A percentile compares a stretch with the other conserved stretches of the same genome.
Conservation (phyloP, 164 flowering plant genomes). For the Aristolochia fimbriata region DNA sequence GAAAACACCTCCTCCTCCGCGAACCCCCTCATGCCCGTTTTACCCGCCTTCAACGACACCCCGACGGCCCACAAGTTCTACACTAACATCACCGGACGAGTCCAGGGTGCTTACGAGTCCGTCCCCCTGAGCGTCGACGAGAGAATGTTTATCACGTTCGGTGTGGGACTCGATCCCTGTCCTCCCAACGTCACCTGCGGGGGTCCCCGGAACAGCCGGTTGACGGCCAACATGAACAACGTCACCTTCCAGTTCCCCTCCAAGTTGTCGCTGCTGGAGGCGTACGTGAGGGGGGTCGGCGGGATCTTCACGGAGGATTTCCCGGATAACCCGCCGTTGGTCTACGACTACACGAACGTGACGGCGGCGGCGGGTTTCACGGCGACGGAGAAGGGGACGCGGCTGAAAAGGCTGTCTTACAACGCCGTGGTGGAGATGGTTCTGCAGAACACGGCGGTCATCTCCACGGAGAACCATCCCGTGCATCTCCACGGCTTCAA, state of each 20-base stretch:
- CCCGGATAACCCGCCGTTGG: conserved; percentile 38
- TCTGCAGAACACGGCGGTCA: conserved; percentile 58
- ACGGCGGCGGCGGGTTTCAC: conserved; percentile 9
- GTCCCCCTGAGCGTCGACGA: conserved; percentile 40
- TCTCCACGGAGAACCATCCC: conserved; percentile 54
- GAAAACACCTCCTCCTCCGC: conserved; percentile 9
- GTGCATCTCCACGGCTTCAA: conserved; percentile 64
- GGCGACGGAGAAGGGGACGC: conserved; percentile 28
- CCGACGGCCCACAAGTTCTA: conserved; percentile 48
- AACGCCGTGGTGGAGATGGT: conserved; percentile 61
- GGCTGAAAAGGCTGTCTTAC: conserved; percentile 39
- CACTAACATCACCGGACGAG: conserved; percentile 29
- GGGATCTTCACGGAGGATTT: conserved; percentile 56
- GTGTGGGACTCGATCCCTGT: conserved; percentile 36
- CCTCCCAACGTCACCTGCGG: conserved; percentile 23
- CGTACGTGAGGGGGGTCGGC: conserved; percentile 19
- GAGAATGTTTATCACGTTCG: conserved; percentile 49
- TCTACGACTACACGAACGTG: conserved; percentile 46
- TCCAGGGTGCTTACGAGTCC: conserved; percentile 27
- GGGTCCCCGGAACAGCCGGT: conserved; percentile 19
- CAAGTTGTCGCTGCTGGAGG: conserved; percentile 40
- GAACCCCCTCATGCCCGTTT: conserved; percentile 42
- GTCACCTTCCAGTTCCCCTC: conserved; percentile 37
- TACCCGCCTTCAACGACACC: conserved; percentile 49
- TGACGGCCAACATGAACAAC: conserved; percentile 67